phyloP scores from a whole-genome alignment of 139 green algal genomes.

The Chlorella sp. region DNA sequence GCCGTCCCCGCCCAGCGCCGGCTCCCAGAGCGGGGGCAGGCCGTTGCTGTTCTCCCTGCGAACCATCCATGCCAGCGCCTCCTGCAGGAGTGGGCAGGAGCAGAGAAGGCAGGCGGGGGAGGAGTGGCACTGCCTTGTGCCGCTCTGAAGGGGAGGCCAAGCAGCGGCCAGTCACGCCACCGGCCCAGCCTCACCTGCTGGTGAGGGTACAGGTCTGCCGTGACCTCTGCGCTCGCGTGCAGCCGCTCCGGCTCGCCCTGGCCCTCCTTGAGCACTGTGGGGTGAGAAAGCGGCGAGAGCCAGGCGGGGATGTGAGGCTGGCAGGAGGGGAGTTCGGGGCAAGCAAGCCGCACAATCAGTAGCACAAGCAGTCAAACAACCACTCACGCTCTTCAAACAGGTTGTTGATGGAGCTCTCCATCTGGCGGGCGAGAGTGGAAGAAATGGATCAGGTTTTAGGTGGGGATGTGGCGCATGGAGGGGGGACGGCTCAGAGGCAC shows the following conservation, averaged over 20 bases:
- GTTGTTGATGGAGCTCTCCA: conserved; percentile 40
- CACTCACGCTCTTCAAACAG: conserved; percentile 44
- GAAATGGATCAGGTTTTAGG: no score
- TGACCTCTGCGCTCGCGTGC: conserved; percentile 24
- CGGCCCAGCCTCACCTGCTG: conserved; percentile 46
- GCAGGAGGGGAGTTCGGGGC: neutral
- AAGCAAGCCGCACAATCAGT: neutral
- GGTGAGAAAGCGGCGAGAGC: neutral
- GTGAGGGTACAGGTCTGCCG: conserved; percentile 55
- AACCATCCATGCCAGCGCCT: conserved; percentile 76
- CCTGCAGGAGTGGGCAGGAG: conserved; percentile 3
- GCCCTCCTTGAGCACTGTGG: no score
- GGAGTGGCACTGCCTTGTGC: neutral
- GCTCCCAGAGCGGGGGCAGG: conserved; percentile 68
- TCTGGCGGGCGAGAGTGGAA: no score
- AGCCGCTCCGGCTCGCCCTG: no score
- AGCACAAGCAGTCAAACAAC: neutral
- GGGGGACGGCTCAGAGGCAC: neutral
- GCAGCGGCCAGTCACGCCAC: neutral
- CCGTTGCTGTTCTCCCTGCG: conserved; percentile 57
- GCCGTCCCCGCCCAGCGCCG: neutral
- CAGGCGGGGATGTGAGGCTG: no score
- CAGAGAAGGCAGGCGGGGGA: neutral
- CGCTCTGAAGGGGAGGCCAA: neutral
- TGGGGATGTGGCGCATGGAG: no score